These are phyloP conservation scores for Tinospora cordifolia DNA, from an alignment of 164 flowering plant genomes.

Conservation along the genomic window DNA sequence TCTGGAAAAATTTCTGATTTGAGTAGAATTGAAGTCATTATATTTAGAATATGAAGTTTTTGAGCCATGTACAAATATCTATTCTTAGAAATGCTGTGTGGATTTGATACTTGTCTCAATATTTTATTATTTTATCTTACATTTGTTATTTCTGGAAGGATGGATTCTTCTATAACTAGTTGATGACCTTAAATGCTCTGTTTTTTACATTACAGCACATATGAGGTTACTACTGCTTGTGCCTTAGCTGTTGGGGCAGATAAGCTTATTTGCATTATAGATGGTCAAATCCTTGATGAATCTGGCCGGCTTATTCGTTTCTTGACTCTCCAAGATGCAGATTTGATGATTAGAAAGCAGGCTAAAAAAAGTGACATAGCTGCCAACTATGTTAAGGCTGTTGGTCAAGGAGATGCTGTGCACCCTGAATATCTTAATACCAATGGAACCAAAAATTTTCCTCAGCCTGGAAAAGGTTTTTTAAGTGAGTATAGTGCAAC, in stretches of 20 bases:
- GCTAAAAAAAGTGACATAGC: constrained; percentile 92
- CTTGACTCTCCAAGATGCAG: constrained; percentile 85
- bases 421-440: constrained; percentile 21
- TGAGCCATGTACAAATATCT: background rate
- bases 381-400: constrained; percentile 92
- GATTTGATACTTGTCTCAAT: background rate
- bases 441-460: constrained; percentile 21
- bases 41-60: background rate
- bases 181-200: background rate
- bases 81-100: background rate
- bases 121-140: background rate
- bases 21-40: background rate
- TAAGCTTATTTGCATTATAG: constrained; percentile 86
- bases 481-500: constrained; percentile 30
- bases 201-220: constrained; percentile 54
- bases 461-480: constrained; percentile 32
- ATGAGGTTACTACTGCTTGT: constrained; percentile 98
- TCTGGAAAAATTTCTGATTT: too few species aligned
- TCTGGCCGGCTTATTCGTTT: constrained; percentile 64
- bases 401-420: constrained; percentile 42
- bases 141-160: background rate
- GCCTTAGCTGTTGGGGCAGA: constrained; percentile 95
- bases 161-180: constrained; percentile 5
- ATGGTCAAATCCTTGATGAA: constrained; percentile 90
- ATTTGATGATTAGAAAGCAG: constrained; percentile 59